Evolutionary conservation across 2,329 filamentous ascomycete species (phyloP), one percentile per base, ranked within the genome.

Genomic region (Thelonectria olida): DNA sequence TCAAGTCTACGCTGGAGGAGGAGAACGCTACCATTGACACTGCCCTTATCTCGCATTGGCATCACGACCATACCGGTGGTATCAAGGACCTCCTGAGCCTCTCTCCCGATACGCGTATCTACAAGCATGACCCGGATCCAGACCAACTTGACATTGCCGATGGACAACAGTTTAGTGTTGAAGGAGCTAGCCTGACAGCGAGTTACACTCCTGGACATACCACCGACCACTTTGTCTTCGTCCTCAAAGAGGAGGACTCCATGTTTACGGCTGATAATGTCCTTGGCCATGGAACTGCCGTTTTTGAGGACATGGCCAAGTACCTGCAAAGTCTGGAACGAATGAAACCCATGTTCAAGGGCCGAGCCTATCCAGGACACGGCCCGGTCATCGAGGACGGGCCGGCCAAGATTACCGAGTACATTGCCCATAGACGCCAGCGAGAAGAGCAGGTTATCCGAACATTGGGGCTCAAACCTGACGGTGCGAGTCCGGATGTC

Each of bases 221-320:
- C 0, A 81, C 81, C 3, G 94, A 97, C 72, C 95, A 97, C 75
- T 90, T 94, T 83, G 87, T 85, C 17, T 90, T 97, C 67, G 75
- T 93, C 5, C 78, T 97, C 5, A 85, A 89, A 45, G 92, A 96
- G 84, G 84, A 97, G 71, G 85, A 92, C 68, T 90, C 92, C 39
- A 88, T 97, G 80, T 96, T 97, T 75, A 96, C 93, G 0, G 93
- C 90, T 7, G 93, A 97, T 76, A 96, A 95, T 73, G 90, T 97
- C 2, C 83, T 97, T 2, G 93, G 93, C 1, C 92, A 97, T 62
- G 93, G 93, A 12, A 96, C 92, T 2, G 89, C 91, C 4, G 92
- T 96, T 0, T 96, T 96, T 67, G 92, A 96, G 74, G 87, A 96
- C 65, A 81, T 97, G 8, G 75, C 79, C 1, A 79, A 80, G 0